Evolutionary conservation across 768 basidiomycete species (phyloP).

Genomic region (Rhodotorula taiwanensis): DNA sequence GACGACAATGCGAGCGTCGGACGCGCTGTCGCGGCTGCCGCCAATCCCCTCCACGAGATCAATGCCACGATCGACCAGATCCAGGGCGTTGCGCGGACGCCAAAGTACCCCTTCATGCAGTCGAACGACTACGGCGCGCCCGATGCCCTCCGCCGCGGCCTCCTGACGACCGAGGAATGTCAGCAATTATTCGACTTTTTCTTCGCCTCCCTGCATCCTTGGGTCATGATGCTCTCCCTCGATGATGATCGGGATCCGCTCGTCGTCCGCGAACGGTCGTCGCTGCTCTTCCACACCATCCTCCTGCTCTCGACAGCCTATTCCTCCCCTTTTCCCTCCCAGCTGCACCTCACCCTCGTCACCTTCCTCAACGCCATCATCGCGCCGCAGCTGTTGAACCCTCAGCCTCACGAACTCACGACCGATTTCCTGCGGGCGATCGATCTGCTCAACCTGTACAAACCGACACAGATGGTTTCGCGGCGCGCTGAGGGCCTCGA

Average conservation of each 20-base stretch:
- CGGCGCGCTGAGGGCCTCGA: slow-evolving; percentile 26
- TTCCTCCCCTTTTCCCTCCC: slow-evolving; percentile 31
- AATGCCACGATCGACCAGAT: slow-evolving; percentile 26
- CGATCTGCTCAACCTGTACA: slow-evolving; percentile 36
- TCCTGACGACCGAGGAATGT: slow-evolving; percentile 24
- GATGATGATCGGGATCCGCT: slow-evolving; percentile 31
- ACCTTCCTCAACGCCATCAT: slow-evolving; percentile 35
- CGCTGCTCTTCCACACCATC: slow-evolving; percentile 33
- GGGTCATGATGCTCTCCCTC: slow-evolving; percentile 36
- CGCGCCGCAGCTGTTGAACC: slow-evolving; percentile 35
- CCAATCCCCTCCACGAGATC: slow-evolving; percentile 32
- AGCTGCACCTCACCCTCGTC: slow-evolving; percentile 35
- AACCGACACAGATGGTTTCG: slow-evolving; percentile 29
- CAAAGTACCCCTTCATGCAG: background rate
- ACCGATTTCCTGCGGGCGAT: slow-evolving; percentile 36
- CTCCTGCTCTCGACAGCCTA: slow-evolving; percentile 36
- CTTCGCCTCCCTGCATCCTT: slow-evolving; percentile 33
- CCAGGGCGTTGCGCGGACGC: slow-evolving; percentile 3
- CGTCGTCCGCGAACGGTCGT: slow-evolving; percentile 1
- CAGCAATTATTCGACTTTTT: slow-evolving; percentile 37
- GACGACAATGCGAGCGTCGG: slow-evolving; percentile 18
- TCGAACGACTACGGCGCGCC: slow-evolving; percentile 32
- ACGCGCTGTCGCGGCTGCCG: background rate
- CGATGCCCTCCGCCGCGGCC: slow-evolving; percentile 23
- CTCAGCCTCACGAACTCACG: slow-evolving; percentile 35